Evolutionary conservation across 2,329 filamentous ascomycete species (phyloP).

Genomic region (Gliomastix tumulicola): DNA sequence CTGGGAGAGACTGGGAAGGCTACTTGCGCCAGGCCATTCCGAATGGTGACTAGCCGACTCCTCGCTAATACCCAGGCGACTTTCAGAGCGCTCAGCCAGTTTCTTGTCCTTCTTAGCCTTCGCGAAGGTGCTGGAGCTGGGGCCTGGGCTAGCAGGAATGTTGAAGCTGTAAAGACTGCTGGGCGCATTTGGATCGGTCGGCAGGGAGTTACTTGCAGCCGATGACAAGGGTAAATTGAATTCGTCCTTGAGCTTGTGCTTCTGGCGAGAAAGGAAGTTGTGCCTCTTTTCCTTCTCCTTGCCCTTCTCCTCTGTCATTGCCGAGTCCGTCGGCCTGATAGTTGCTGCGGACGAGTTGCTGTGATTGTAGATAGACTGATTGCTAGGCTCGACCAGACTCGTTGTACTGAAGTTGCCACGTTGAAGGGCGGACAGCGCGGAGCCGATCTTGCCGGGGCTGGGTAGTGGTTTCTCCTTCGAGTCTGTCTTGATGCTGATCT

Average conservation of each 20-base stretch:
- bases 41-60: constrained; percentile 34
- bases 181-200: constrained; percentile 67
- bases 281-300: constrained; percentile 74
- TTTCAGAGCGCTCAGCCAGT: constrained; percentile 58
- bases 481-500: constrained; percentile 65
- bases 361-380: constrained; percentile 61
- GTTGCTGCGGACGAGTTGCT: constrained; percentile 74
- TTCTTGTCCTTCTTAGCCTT: constrained; percentile 86
- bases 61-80: constrained; percentile 43
- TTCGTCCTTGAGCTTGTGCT: constrained; percentile 73
- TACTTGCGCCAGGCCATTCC: constrained; percentile 49
- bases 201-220: constrained; percentile 68
- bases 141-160: constrained; percentile 63
- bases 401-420: constrained; percentile 64
- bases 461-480: constrained; percentile 59
- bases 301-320: constrained; percentile 37
- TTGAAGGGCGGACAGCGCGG: constrained; percentile 59
- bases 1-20: constrained; percentile 36
- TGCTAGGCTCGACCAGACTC: constrained; percentile 54
- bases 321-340: constrained; percentile 56
- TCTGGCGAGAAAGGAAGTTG: constrained; percentile 72
- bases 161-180: constrained; percentile 76
- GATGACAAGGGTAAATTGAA: constrained; percentile 67
- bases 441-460: constrained; percentile 65
- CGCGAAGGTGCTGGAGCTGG: constrained; percentile 59